Percentiles rank a stretch among this genome's conserved stretches.
These are phyloP conservation scores for Xerocomus potaroensis DNA, from an alignment of 768 basidiomycete genomes.

Conservation along the genomic window DNA sequence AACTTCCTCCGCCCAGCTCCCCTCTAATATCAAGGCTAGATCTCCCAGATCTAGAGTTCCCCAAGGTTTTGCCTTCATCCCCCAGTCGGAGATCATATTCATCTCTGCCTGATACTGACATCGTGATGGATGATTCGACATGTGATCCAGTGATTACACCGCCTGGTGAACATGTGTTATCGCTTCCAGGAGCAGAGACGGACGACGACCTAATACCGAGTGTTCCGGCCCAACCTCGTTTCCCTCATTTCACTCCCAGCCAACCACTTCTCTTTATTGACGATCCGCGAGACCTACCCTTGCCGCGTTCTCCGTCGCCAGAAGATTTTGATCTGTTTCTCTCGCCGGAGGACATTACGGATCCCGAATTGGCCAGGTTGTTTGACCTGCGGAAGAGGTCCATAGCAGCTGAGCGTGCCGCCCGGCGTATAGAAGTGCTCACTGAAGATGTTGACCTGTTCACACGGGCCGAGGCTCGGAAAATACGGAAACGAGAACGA, in stretches of 20 bases:
- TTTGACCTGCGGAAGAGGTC: constrained; percentile 39
- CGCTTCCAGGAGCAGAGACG: constrained; percentile 41
- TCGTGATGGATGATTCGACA: constrained; percentile 18
- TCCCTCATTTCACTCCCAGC: constrained; percentile 14
- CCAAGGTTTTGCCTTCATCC: constrained; percentile 23
- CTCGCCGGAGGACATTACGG: constrained; percentile 27
- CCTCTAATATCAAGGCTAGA: constrained; percentile 29
- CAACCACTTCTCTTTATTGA: constrained; percentile 41
- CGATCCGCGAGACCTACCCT: constrained; percentile 35
- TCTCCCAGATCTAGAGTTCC: constrained; percentile 29
- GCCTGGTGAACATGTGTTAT: constrained; percentile 28
- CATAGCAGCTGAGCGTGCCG: constrained; percentile 31
- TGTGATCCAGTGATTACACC: constrained; percentile 13
- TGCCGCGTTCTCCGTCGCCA: constrained; percentile 41
- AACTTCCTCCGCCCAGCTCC: constrained; percentile 24
- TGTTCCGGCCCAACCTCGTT: background rate
- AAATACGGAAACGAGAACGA: constrained; percentile 45
- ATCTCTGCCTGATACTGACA: constrained; percentile 28
- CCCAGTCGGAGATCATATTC: constrained; percentile 28
- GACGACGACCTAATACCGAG: constrained; percentile 40
- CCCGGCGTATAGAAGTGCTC: constrained; percentile 29
- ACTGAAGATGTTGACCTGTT: constrained; percentile 36
- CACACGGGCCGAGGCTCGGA: constrained; percentile 40
- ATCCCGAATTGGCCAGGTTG: constrained; percentile 38
- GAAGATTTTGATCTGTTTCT: constrained; percentile 39